Evolutionary conservation across 2,329 filamentous ascomycete genomes (phyloP).

Genomic region (Fonsecaea erecta): DNA sequence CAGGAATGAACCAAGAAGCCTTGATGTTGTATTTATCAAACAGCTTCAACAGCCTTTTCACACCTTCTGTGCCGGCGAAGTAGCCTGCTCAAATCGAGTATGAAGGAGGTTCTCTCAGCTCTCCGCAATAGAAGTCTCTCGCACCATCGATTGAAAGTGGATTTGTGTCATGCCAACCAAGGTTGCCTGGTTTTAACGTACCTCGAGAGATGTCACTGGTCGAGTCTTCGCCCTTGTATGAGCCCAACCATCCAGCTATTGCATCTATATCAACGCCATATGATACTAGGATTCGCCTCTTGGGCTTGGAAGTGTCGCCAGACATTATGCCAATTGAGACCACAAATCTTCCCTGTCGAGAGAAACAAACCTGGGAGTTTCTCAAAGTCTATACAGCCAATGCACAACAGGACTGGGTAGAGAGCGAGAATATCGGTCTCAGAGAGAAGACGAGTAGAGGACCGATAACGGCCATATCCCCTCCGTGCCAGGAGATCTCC

Average conservation of each 20-base stretch:
- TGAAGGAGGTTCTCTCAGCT: not conserved
- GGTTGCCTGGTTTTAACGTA: conserved; percentile 36
- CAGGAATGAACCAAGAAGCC: conserved; percentile 69
- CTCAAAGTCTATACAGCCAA: not conserved
- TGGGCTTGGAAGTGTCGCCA: conserved; percentile 33
- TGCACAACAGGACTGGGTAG: not conserved
- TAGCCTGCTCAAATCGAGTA: conserved; percentile 47
- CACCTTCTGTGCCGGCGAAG: conserved; percentile 72
- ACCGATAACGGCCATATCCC: not conserved
- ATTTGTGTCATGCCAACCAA: not conserved
- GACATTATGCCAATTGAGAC: conserved; percentile 6
- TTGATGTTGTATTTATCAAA: conserved; percentile 75
- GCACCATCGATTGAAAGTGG: not conserved
- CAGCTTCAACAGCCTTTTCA: conserved; percentile 69
- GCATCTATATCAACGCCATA: conserved; percentile 77
- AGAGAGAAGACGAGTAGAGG: not conserved
- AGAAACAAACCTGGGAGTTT: not conserved
- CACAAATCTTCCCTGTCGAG: not conserved
- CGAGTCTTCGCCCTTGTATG: conserved; percentile 73
- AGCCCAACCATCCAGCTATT: conserved; percentile 75
- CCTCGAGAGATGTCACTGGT: conserved; percentile 73
- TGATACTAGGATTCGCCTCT: conserved; percentile 59
- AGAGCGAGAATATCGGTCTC: not conserved
- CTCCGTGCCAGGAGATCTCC: conserved; percentile 15
- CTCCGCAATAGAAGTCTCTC: not conserved